Base-by-base conservation (phyloP, 192 early-diverging fungal species). In the Cetraspora pellucida region DNA sequence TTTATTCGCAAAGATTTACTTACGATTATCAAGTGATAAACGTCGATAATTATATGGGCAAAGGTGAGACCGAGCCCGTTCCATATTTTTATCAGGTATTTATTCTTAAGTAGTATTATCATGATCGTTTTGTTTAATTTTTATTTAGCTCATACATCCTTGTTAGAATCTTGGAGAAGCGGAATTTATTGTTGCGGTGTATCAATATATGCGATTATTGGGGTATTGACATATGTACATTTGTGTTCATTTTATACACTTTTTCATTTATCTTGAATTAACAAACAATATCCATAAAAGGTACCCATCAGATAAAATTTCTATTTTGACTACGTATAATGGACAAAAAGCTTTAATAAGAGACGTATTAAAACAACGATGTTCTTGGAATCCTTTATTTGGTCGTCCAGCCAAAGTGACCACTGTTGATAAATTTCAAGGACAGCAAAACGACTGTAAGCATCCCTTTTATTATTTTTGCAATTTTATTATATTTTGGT, bases 371-470 rank as follows among this genome's bases (percentile, higher is more conserved):
- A 84, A 92, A 30, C 84, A 88, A 66, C 87, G 96, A 14, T 99
- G 98, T 79, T 77, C 82, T 3, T 96, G 94, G 94, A 91, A 95
- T 71, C 91, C 93, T 16, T 86, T 92, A 45, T 97, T 98, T 84
- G 92, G 93, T 13, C 75, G 82, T 9, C 97, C 98, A 1, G 85
- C 84, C 3, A 79, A 87, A 10, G 85, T 99, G 1, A 88, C 97
- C 0, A 99, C 98, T 0, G 98, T 99, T 9, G 98, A 99, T 80
- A 92, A 95, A 81, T 98, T 90, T 81, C 98, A 99, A 84, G 98
- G 97, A 50, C 93, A 96, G 82, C 94, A 95, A 70, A 92, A 92
- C 71, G 97, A 99, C 82, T 96, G 88, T 89, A 87, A 84, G 82
- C 81, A 49, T 28, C 5, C 10, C 14, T 14, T 59, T 63, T 10